Base-by-base conservation (phyloP, 768 basidiomycete genomes). In the Calvatia gigantea region DNA sequence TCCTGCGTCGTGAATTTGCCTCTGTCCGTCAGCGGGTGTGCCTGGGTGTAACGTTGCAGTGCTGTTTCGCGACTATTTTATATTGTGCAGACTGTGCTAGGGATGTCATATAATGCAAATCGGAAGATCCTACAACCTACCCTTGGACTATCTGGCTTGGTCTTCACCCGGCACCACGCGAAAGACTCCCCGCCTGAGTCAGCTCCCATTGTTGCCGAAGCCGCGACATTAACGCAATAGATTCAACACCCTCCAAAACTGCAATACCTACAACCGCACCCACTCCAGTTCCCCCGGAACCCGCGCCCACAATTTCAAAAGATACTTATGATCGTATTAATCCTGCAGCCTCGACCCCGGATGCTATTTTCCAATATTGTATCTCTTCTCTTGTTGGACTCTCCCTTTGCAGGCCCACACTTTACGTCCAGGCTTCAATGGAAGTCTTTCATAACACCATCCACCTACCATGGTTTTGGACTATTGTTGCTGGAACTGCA, bases 381-480 rank as follows among this genome's bases (percentile, higher is more conserved):
- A 88, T 90, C 69, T 74, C 91, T 35, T 81, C 84, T 12, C 79
- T 82, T 3, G 75, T 90, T 33, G 90, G 87, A 2, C 70, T 92
- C 2, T 70, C 76, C 12, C 66, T 73, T 15, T 89, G 83, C 81
- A 73, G 79, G 43, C 90, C 89, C 2, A 79, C 83, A 0, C 89
- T 87, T 0, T 60, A 87, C 31, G 72, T 84, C 17, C 76, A 80
- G 37, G 83, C 79, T 78, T 71, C 81, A 15, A 73, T 89, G 46
- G 90, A 93, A 67, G 58, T 83, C 47, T 67, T 91, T 50, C 83
- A 92, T 60, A 84, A 91, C 48, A 69, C 75, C 43, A 82, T 83
- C 0, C 86, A 84, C 35, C 69, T 93, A 57, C 86, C 88, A 0
- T 94, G 93, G 91, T 89, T 89, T 73, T 83, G 85, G 77, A 87